A percentile compares a stretch with the other conserved stretches of the same genome.
Conservation (phyloP, 805 yeast species). For the Wickerhamiella shivajii region DNA sequence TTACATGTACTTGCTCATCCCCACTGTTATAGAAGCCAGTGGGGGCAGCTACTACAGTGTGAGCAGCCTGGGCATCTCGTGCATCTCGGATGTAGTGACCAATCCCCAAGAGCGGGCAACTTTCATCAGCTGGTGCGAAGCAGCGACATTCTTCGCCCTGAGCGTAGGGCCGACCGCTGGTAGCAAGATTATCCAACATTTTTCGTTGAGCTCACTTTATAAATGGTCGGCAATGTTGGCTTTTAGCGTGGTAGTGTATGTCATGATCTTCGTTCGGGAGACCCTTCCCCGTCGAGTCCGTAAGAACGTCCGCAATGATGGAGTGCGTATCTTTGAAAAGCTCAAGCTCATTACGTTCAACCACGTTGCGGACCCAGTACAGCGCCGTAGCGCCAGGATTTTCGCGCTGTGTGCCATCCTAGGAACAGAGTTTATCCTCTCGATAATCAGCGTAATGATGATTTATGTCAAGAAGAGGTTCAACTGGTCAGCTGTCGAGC, state of each 20-base stretch:
- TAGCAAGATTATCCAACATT: slow-evolving; percentile 10
- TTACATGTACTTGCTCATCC: slow-evolving; percentile 17
- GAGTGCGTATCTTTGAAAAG: neutral
- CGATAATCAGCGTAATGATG: slow-evolving; percentile 13
- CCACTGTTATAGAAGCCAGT: slow-evolving; percentile 14
- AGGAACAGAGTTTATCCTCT: slow-evolving; percentile 13
- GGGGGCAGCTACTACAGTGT: slow-evolving; percentile 14
- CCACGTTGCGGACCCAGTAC: slow-evolving; percentile 10
- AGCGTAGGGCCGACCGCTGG: slow-evolving; percentile 18
- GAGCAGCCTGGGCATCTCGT: slow-evolving; percentile 14
- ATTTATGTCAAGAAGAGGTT: slow-evolving; percentile 21
- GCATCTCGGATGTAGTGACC: slow-evolving; percentile 16
- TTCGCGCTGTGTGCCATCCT: slow-evolving; percentile 13
- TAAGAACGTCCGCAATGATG: slow-evolving; percentile 1
- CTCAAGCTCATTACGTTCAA: slow-evolving; percentile 12
- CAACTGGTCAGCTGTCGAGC: slow-evolving; percentile 23
- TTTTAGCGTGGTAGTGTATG: slow-evolving; percentile 8
- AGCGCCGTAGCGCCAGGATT: slow-evolving; percentile 17
- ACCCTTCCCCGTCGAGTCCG: slow-evolving; percentile 14
- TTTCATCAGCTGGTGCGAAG: slow-evolving; percentile 15
- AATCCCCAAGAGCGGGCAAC: slow-evolving; percentile 15
- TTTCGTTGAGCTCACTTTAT: no score
- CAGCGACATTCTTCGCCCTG: slow-evolving; percentile 14
- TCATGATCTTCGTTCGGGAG: slow-evolving; percentile 12
- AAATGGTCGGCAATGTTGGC: no score